These are phyloP conservation scores for Trichoderma polysporum DNA, from an alignment of 2,329 filamentous ascomycete species.

Conservation along the genomic window DNA sequence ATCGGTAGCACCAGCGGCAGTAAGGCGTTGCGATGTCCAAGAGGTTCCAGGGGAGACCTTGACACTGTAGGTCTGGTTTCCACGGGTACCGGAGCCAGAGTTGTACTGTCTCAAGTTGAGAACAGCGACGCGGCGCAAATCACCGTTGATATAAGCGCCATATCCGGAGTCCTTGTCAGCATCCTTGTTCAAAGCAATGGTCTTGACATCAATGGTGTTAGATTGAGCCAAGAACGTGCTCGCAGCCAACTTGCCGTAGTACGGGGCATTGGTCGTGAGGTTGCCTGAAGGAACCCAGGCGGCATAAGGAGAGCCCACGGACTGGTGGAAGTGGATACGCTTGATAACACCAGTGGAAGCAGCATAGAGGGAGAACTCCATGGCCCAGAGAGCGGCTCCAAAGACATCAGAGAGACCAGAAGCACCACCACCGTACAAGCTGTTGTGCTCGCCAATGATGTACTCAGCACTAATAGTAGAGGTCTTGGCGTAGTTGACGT, in stretches of 20 bases:
- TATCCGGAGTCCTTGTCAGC: slow-evolving; percentile 26
- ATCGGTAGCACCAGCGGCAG: slow-evolving; percentile 23
- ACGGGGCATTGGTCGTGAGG: slow-evolving; percentile 25
- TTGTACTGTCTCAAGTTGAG: slow-evolving; percentile 26
- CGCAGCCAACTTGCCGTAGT: slow-evolving; percentile 28
- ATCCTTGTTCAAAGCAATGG: slow-evolving; percentile 17
- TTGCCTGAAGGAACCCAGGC: slow-evolving; percentile 24
- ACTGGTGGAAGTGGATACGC: slow-evolving; percentile 44
- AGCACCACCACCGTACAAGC: slow-evolving; percentile 39
- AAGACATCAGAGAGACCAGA: slow-evolving; percentile 47
- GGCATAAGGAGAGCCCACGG: slow-evolving; percentile 27
- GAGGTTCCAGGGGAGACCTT: slow-evolving; percentile 18
- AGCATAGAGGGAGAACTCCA: slow-evolving; percentile 44
- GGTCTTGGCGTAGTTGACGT: slow-evolving; percentile 25
- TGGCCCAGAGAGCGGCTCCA: slow-evolving; percentile 49
- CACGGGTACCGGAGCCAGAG: slow-evolving; percentile 14
- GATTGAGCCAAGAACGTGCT: slow-evolving; percentile 25
- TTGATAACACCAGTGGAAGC: slow-evolving; percentile 36
- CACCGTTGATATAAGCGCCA: slow-evolving; percentile 25
- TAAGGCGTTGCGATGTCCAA: slow-evolving; percentile 24
- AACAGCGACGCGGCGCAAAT: slow-evolving; percentile 24
- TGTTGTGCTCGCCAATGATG: slow-evolving; percentile 50
- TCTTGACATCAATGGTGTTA: slow-evolving; percentile 18
- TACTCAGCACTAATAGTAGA: slow-evolving; percentile 36
- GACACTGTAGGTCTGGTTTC: slow-evolving; percentile 21